phyloP scores from a whole-genome alignment of 2,329 filamentous ascomycete genomes.

The Xylaria sp. region DNA sequence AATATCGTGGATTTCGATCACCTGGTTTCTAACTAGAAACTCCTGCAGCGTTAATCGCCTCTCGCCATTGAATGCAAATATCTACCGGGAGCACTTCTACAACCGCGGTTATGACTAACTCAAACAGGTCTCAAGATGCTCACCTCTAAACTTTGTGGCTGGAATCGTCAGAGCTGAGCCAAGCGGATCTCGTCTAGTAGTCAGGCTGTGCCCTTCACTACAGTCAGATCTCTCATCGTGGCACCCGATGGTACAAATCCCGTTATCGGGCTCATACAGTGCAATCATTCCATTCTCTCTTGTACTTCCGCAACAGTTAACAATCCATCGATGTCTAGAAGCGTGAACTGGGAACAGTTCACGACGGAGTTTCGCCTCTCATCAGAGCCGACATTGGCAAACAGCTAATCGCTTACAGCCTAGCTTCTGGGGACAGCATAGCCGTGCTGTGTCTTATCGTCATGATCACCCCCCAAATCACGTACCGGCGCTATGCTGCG shows the following conservation, averaged over 20 bases:
- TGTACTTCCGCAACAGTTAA: neutral
- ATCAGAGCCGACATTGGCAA: neutral
- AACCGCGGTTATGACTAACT: neutral
- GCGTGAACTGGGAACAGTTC: no score
- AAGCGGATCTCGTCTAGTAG: neutral
- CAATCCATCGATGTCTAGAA: no score
- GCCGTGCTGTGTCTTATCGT: neutral
- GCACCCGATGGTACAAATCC: no score
- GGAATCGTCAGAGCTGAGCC: neutral
- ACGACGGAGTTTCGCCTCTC: neutral
- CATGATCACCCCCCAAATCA: neutral
- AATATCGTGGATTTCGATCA: conserved; percentile 1
- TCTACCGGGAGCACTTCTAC: neutral
- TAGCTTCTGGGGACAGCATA: neutral
- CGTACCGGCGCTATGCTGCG: neutral
- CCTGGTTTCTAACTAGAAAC: neutral
- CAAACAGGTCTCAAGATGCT: neutral
- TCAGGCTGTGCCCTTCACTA: no score
- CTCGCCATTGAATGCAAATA: neutral
- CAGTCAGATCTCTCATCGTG: neutral
- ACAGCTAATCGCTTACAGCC: neutral
- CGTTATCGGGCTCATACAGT: no score
- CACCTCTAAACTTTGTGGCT: neutral
- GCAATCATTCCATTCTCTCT: no score
- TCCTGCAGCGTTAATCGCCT: no score